A percentile compares a stretch with the other conserved stretches of the same genome.
These are phyloP conservation scores for Paraconiothyrium sp. DNA, from an alignment of 2,329 filamentous ascomycete species.

Conservation along the genomic window DNA sequence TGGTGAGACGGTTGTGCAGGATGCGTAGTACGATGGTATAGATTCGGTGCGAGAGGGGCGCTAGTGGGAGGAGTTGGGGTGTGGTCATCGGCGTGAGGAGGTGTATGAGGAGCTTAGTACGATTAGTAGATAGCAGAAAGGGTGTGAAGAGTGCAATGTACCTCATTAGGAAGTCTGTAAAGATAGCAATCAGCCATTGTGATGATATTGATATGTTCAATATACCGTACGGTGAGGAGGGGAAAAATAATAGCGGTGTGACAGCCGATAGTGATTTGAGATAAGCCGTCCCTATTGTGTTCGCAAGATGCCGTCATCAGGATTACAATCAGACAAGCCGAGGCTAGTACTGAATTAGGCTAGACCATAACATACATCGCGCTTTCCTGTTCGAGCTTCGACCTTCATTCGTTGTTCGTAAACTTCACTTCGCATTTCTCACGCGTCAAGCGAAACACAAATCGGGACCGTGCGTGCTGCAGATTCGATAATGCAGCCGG, in stretches of 20 bases:
- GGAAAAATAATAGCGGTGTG: constrained; percentile 10
- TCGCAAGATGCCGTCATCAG: constrained; percentile 45
- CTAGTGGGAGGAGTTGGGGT: constrained; percentile 60
- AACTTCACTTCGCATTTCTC: constrained; percentile 14
- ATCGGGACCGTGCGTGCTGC: background rate
- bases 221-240: background rate
- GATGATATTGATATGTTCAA: background rate
- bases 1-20: constrained; percentile 70
- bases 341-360: constrained; percentile 23
- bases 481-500: background rate
- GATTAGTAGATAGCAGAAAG: constrained; percentile 25
- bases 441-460: background rate
- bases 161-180: constrained; percentile 51
- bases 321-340: constrained; percentile 16
- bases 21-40: constrained; percentile 70
- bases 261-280: constrained; percentile 20
- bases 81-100: constrained; percentile 55
- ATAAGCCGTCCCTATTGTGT: constrained; percentile 25
- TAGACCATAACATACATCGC: constrained; percentile 34
- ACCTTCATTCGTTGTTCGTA: constrained; percentile 26
- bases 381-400: constrained; percentile 38
- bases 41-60: constrained; percentile 69
- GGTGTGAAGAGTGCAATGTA: constrained; percentile 18
- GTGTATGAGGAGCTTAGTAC: constrained; percentile 52
- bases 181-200: constrained; percentile 42